These are phyloP conservation scores for Camellia sinensis DNA, from an alignment of 148 eudicot genomes.

Conservation along the genomic window DNA sequence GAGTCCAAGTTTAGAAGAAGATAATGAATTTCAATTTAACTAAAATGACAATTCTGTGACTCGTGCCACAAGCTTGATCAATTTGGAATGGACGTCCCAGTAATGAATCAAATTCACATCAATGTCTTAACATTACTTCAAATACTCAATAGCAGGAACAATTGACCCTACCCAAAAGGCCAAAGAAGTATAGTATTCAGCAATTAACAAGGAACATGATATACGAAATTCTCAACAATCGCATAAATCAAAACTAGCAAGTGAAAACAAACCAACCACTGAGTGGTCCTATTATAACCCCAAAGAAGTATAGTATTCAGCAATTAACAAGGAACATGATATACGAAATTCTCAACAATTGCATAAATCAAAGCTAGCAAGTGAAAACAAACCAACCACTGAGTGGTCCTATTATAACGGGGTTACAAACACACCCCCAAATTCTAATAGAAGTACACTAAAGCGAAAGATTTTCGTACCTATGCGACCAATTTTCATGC, in stretches of 20 bases:
- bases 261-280: background rate
- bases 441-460: background rate
- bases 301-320: background rate
- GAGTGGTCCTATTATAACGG: background rate
- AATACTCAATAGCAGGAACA: background rate
- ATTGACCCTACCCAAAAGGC: background rate
- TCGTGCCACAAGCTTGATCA: too few species aligned
- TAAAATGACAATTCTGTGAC: too few species aligned
- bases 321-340: background rate
- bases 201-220: background rate
- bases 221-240: background rate
- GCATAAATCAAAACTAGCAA: background rate
- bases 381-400: background rate
- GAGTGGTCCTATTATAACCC: background rate
- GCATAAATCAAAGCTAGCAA: background rate
- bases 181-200: background rate
- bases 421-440: background rate
- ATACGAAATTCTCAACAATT: background rate
- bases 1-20: background rate
- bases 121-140: background rate
- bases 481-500: constrained; percentile 86
- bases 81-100: background rate
- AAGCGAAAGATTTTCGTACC: constrained; percentile 29
- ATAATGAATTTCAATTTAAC: too few species aligned
- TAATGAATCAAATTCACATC: background rate